Percentiles rank a stretch among this genome's conserved stretches.
phyloP scores from a whole-genome alignment of 805 yeast species.

The Candida stauntonica region DNA sequence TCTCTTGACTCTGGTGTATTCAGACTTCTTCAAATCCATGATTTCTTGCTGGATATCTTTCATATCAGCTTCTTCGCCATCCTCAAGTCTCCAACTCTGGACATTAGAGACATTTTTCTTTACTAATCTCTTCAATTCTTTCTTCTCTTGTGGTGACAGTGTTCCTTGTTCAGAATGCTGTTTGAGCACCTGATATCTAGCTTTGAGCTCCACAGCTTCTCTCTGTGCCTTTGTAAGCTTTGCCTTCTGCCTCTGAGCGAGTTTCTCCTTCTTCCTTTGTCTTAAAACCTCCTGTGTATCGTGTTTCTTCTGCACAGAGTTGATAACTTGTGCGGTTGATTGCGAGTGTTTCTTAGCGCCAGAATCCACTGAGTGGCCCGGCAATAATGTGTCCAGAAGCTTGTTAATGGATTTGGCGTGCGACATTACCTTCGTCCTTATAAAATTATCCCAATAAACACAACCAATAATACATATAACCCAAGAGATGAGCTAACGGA shows the following conservation, averaged over 20 bases:
- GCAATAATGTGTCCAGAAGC: constrained; percentile 34
- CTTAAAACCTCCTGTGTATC: constrained; percentile 32
- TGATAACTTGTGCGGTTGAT: constrained; percentile 36
- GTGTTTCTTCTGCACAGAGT: constrained; percentile 31
- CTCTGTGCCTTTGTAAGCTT: constrained; percentile 23
- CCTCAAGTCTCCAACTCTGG: constrained; percentile 39
- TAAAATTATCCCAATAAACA: no score
- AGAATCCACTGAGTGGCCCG: constrained; percentile 28
- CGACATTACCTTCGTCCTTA: no score
- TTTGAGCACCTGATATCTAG: constrained; percentile 32
- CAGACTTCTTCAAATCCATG: constrained; percentile 36
- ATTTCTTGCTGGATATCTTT: constrained; percentile 39
- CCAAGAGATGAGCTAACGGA: no score
- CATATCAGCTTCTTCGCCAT: constrained; percentile 40
- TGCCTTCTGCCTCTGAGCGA: constrained; percentile 4
- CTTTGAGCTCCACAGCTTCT: constrained; percentile 25
- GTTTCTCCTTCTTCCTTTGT: constrained; percentile 32
- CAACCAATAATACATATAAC: no score
- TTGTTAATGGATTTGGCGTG: constrained; percentile 32
- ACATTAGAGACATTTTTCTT: constrained; percentile 35
- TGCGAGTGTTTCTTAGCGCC: constrained; percentile 9
- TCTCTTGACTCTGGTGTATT: constrained; percentile 30
- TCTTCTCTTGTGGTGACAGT: constrained; percentile 32
- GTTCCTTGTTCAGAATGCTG: constrained; percentile 30
- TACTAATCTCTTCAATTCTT: constrained; percentile 31